Base-by-base conservation (phyloP, 2,329 filamentous ascomycete genomes). In the Venturia effusa region DNA sequence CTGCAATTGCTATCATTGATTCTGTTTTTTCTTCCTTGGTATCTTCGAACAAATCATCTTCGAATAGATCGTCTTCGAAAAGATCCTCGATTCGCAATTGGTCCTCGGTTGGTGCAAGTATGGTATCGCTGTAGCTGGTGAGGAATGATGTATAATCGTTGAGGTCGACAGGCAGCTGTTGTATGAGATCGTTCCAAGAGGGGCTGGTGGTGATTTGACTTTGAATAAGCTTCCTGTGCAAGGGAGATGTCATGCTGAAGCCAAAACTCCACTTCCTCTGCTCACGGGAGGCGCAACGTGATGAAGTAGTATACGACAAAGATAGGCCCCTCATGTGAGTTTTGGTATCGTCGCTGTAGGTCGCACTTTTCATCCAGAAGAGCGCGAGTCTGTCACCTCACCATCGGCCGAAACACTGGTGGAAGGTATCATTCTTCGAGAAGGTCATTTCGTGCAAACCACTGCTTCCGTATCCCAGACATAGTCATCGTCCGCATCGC, bases 111-210 rank as follows among this genome's bases (percentile, higher is more conserved):
- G 59, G 59, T 13, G 34, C 24, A 11, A 43, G 40, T 10, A 60
- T 13, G 8, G 17, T 15, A 13, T 60, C 40, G 13, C 59, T 60
- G 15, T 60, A 60, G n/a, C 40, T 40, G 37, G 59, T 22, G 34
- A 60, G 59, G 27, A 60, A 60, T 30, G 40, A 30, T 27, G 59
- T 60, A 22, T 60, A 60, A 22, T 60, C 59, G 37, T 37, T 17
- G 19, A 57, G 51, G 51, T 57, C 51, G 22, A 55, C 34, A 2
- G 51, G 51, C 15, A 60, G 57, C 41, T 60, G 57, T 24, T 40
- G 34, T 60, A 40, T 17, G 57, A 60, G 57, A 5, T 55, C 51
- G 51, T 34, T 57, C 51, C 51, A 57, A 7, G 51, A 30, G 4
- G 51, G 30, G 30, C 30, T 57, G 51, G 7, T 57, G 51, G 51